Conservation (phyloP, 768 basidiomycete genomes). For the Lactifluus subvellereus region DNA sequence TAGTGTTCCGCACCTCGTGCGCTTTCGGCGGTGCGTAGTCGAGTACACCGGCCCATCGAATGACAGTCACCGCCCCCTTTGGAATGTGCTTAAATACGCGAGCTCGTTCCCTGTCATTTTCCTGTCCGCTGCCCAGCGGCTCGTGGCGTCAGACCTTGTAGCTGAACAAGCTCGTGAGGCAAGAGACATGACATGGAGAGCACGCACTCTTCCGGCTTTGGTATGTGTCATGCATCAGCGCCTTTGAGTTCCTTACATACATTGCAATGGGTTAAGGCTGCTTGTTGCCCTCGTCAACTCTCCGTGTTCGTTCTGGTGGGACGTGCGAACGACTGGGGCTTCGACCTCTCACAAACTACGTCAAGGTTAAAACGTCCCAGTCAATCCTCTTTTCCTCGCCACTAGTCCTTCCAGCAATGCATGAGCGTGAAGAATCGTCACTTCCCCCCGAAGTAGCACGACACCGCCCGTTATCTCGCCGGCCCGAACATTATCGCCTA, state of each 20-base stretch:
- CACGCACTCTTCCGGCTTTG: too few relatives aligned
- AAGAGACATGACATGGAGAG: slow-evolving; percentile 32
- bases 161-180: slow-evolving; percentile 36
- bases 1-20: slow-evolving; percentile 40
- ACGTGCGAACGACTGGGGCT: slow-evolving; percentile 96
- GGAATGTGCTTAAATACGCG: slow-evolving; percentile 66
- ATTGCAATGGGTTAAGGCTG: too few relatives aligned
- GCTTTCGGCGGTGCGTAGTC: slow-evolving; percentile 86
- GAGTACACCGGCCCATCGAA: slow-evolving; percentile 50
- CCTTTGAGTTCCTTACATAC: too few relatives aligned
- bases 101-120: slow-evolving; percentile 68
- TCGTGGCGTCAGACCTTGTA: slow-evolving; percentile 55
- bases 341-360: slow-evolving; percentile 54
- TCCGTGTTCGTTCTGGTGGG: slow-evolving; percentile 98
- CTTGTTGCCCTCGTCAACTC: slow-evolving; percentile 86
- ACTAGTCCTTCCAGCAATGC: slow-evolving; percentile 42
- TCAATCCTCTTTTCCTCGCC: slow-evolving; percentile 35
- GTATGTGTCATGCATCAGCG: too few relatives aligned
- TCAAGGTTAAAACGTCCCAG: background rate
- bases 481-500: background rate
- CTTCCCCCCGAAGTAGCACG: slow-evolving; percentile 14
- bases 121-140: slow-evolving; percentile 89
- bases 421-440: slow-evolving; percentile 31
- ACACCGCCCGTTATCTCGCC: background rate
- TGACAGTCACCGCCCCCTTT: slow-evolving; percentile 64